Base-by-base conservation (phyloP, 768 basidiomycete genomes). In the Calocera cornea region DNA sequence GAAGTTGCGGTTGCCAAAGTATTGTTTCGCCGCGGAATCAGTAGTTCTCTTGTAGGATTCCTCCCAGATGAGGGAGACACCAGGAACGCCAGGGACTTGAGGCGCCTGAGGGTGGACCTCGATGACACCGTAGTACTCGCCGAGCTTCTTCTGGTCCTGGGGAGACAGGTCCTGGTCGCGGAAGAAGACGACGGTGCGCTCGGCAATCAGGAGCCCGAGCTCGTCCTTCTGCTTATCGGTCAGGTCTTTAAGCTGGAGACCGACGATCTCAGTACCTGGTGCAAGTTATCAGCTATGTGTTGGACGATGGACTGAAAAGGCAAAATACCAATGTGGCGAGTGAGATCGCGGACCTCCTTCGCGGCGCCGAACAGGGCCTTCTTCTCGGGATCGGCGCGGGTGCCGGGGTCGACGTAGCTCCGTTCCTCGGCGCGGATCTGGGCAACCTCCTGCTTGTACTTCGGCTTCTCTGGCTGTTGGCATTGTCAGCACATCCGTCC, bases 101-200 rank as follows among this genome's bases (percentile, higher is more conserved):
- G 76, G 68, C 8, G 74, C 74, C 41, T 74, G 72, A 11, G 77
- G 77, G 69, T 78, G 77, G 11, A 74, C 68, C 68, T 76, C 75
- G 65, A 75, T 72, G 63, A 75, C 73, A 17, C 76, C 75, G 54
- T 72, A 71, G 68, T 75, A 73, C 5, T 73, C 64, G 60, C 75
- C 76, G 22, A 77, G 72, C 17, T 60, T 68, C 49, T 72, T 72
- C 64, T 77, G 76, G 38, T 73, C 69, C 38, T 75, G 74, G 34
- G 75, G 74, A 22, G 73, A 74, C 47, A 77, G 66, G 65, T 75
- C 73, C 65, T 77, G 76, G 71, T 77, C 74, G 41, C 76, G 74
- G 74, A 77, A 74, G 72, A 76, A 75, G 22, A 75, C 74, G 41
- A 75, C 74, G 36, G 70, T 68, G 54, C 74, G 73, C 64, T 75